Conservation (phyloP, 148 eudicot genomes). For the Heliosperma pusillum region DNA sequence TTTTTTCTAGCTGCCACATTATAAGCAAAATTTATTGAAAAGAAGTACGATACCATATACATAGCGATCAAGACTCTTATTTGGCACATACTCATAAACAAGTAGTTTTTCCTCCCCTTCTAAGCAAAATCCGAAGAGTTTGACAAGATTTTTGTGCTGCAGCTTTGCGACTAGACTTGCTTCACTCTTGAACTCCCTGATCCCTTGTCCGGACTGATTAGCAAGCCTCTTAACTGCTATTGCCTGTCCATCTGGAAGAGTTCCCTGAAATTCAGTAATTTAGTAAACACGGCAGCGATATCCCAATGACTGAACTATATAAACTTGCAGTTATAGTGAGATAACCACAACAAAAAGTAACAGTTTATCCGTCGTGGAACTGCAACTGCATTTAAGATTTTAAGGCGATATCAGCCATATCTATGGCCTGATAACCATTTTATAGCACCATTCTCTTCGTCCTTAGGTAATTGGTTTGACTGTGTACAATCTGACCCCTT, state of each 20-base stretch:
- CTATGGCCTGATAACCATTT: too few species aligned
- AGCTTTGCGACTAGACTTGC: slow-evolving; percentile 22
- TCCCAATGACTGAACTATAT: too few species aligned
- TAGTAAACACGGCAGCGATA: too few species aligned
- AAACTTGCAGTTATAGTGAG: too few species aligned
- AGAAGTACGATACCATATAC: slow-evolving; percentile 8
- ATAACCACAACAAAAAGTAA: too few species aligned
- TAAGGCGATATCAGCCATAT: too few species aligned
- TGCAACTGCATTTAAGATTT: too few species aligned
- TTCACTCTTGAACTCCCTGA: slow-evolving; percentile 26
- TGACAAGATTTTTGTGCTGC: slow-evolving; percentile 30
- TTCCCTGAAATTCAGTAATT: slow-evolving; percentile 19
- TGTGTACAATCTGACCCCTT: too few species aligned
- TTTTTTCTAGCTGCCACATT: not conserved
- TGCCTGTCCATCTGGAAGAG: slow-evolving; percentile 26
- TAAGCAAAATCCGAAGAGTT: slow-evolving; percentile 25
- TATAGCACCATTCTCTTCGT: too few species aligned
- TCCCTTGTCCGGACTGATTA: slow-evolving; percentile 25
- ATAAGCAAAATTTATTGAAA: not conserved
- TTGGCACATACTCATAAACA: slow-evolving; percentile 27
- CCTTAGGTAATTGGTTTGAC: too few species aligned
- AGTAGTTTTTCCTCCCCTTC: slow-evolving; percentile 24
- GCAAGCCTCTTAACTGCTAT: slow-evolving; percentile 30
- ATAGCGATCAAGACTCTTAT: slow-evolving; percentile 17
- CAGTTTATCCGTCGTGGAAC: too few species aligned